phyloP scores from a whole-genome alignment of 352 stramenopile genomes.

The Phytophthora crassamura region DNA sequence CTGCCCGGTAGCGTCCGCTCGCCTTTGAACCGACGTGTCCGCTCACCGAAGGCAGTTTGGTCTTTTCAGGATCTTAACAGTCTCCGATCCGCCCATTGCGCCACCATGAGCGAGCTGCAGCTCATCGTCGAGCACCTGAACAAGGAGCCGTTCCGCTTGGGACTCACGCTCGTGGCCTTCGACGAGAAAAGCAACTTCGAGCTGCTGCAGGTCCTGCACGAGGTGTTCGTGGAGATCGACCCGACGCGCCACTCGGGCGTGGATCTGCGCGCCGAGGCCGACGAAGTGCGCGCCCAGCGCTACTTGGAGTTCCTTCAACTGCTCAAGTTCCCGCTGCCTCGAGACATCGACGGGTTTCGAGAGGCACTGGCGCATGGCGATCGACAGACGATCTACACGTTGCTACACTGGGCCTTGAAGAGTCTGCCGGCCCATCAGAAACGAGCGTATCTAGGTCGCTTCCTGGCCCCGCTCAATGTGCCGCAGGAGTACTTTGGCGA shows the following conservation, averaged over 20 bases:
- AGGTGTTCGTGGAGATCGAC: conserved; percentile 93
- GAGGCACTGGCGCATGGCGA: conserved; percentile 84
- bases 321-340: conserved; percentile 92
- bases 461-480: conserved; percentile 92
- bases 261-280: conserved; percentile 83
- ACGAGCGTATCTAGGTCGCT: conserved; percentile 93
- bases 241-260: conserved; percentile 73
- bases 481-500: conserved; percentile 94
- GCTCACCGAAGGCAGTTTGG: neutral
- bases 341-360: conserved; percentile 76
- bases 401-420: conserved; percentile 94
- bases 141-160: conserved; percentile 91
- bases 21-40: conserved; percentile 13
- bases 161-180: conserved; percentile 92
- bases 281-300: conserved; percentile 78
- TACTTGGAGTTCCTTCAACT: conserved; percentile 94
- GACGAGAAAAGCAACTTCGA: conserved; percentile 95
- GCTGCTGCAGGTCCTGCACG: conserved; percentile 93
- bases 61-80: too few relatives aligned
- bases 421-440: conserved; percentile 91
- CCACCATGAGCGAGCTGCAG: conserved; percentile 90
- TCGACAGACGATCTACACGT: conserved; percentile 89
- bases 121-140: conserved; percentile 95
- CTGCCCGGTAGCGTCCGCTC: neutral
- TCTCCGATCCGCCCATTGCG: neutral